These are phyloP conservation scores for Sporothrix luriei DNA, from an alignment of 2,329 filamentous ascomycete species.

Conservation along the genomic window DNA sequence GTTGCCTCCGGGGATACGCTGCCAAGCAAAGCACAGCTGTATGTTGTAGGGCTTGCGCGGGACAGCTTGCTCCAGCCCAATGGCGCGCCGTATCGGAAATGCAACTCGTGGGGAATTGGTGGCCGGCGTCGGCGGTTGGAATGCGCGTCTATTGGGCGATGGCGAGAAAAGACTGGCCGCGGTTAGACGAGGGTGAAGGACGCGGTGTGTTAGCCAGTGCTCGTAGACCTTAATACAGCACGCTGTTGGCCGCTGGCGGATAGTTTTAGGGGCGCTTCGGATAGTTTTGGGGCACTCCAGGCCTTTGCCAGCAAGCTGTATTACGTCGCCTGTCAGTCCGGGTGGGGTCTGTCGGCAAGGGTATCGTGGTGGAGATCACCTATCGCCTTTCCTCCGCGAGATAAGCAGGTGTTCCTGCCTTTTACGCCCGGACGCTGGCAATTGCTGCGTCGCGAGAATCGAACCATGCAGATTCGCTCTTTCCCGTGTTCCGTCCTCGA, in stretches of 20 bases:
- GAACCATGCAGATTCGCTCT: conserved; percentile 35
- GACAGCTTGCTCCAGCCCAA: not conserved
- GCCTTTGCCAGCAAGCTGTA: not conserved
- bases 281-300: not conserved
- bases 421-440: conserved; percentile 16
- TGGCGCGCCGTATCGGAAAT: not conserved
- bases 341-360: not conserved
- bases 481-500: conserved; percentile 24
- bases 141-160: conserved; percentile 19
- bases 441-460: conserved; percentile 31
- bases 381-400: not conserved
- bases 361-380: conserved; percentile 4
- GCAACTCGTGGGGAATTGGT: not conserved
- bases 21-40: not conserved
- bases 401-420: too few species aligned
- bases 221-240: too few species aligned
- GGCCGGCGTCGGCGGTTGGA: conserved; percentile 9
- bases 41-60: not conserved
- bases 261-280: not conserved
- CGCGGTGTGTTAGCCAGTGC: conserved; percentile 1
- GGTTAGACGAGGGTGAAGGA: not conserved
- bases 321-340: not conserved
- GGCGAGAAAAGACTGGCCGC: not conserved
- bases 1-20: conserved; percentile 6
- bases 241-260: not conserved